Conservation (phyloP, 2,329 filamentous ascomycete species). For the Parastagonospora nodorum region DNA sequence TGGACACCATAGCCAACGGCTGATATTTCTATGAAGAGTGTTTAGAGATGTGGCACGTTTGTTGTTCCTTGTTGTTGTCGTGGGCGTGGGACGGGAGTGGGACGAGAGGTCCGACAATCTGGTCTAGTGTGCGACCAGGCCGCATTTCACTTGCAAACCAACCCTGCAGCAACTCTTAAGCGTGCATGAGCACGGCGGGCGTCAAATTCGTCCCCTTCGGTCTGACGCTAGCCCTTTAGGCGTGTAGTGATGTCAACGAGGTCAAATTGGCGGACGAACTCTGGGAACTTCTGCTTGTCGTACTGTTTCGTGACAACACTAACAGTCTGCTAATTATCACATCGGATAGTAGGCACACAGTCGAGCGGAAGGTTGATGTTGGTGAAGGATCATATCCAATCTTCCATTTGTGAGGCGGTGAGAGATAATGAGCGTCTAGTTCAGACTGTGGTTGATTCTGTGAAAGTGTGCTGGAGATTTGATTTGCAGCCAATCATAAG, state of each 20-base stretch:
- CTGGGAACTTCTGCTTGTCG: slow-evolving; percentile 2
- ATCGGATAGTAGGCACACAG: background rate
- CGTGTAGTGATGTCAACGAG: background rate
- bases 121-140: background rate
- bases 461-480: background rate
- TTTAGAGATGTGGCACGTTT: background rate
- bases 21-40: background rate
- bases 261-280: background rate
- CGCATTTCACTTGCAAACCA: background rate
- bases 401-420: background rate
- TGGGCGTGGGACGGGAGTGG: background rate
- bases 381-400: background rate
- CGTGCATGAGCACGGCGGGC: background rate
- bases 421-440: background rate
- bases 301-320: no score
- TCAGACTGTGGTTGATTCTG: background rate
- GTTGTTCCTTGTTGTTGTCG: background rate
- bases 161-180: background rate
- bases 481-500: background rate
- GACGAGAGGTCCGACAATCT: no score
- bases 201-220: no score
- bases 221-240: background rate
- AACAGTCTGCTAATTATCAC: background rate
- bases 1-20: background rate
- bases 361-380: background rate